These are phyloP conservation scores for Coemansia sp. DNA, from an alignment of 371 early-diverging fungal genomes.

Conservation along the genomic window DNA sequence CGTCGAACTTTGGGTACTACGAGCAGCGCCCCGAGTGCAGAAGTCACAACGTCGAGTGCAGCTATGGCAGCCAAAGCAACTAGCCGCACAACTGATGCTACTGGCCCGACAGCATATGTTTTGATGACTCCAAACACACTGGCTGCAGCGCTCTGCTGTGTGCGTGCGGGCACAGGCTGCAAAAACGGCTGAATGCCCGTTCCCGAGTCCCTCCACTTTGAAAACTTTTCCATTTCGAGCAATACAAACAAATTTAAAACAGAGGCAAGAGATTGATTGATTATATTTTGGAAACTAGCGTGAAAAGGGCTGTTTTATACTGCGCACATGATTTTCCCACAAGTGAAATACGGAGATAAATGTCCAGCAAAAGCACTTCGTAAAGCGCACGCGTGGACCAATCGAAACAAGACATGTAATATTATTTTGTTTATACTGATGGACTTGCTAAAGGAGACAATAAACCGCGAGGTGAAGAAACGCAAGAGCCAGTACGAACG, in stretches of 20 bases:
- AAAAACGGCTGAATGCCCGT: constrained; percentile 90
- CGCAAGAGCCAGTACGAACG: constrained; percentile 60
- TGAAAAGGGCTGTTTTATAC: neutral
- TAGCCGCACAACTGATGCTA: constrained; percentile 45
- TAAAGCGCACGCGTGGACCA: neutral
- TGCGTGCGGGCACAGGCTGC: constrained; percentile 61
- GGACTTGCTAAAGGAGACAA: constrained; percentile 63
- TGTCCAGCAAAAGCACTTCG: neutral
- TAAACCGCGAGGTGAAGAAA: constrained; percentile 67
- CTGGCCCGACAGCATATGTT: constrained; percentile 52
- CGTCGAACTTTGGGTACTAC: constrained; percentile 26
- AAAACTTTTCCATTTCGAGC: constrained; percentile 48
- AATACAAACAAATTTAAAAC: neutral
- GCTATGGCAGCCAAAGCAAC: constrained; percentile 31
- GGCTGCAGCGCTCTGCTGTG: constrained; percentile 18
- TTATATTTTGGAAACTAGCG: too few species aligned
- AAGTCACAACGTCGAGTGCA: constrained; percentile 12
- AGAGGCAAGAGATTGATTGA: too few species aligned
- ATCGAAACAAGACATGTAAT: neutral
- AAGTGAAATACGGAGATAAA: too few species aligned
- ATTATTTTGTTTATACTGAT: constrained; percentile 38
- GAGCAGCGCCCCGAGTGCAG: constrained; percentile 23
- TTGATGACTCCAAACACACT: constrained; percentile 17
- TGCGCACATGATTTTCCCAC: too few species aligned
- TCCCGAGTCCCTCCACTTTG: constrained; percentile 62